Percentiles rank a stretch among this genome's conserved stretches.
Evolutionary conservation across 768 basidiomycete species (phyloP).

Genomic region (Termitomyces sp.): DNA sequence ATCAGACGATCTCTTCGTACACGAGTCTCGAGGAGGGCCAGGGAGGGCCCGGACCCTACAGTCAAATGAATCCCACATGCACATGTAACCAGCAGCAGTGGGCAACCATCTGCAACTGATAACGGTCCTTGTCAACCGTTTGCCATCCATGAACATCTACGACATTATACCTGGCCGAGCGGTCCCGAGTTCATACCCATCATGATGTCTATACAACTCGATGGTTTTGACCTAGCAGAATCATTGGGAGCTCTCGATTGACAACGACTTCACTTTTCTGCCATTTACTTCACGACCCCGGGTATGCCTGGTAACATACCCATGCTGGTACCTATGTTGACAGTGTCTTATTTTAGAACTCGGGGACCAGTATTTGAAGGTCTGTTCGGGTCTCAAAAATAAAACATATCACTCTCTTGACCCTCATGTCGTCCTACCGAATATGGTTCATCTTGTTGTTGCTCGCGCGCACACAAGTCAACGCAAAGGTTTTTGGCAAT

Average conservation of each 20-base stretch:
- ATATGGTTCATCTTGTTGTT: background rate
- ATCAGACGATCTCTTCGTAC: too few species aligned
- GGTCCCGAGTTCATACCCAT: background rate
- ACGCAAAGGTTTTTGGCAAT: background rate
- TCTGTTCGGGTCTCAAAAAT: background rate
- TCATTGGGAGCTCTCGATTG: too few species aligned
- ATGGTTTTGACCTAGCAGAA: background rate
- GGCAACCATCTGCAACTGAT: too few species aligned
- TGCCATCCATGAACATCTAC: too few species aligned
- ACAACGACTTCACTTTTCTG: background rate
- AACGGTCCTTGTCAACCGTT: background rate
- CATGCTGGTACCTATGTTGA: background rate
- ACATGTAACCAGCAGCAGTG: too few species aligned
- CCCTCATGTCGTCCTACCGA: background rate
- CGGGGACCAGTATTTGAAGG: conserved; percentile 1
- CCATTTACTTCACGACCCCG: background rate
- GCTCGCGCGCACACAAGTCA: background rate
- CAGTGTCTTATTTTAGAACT: background rate
- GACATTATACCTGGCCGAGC: background rate
- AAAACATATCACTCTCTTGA: background rate
- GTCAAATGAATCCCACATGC: too few species aligned
- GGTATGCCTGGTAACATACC: background rate
- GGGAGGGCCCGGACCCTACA: too few species aligned
- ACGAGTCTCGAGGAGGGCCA: too few species aligned
- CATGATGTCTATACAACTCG: background rate